Conservation (phyloP, 257 asterid species). For the Nicotiana knightiana region DNA sequence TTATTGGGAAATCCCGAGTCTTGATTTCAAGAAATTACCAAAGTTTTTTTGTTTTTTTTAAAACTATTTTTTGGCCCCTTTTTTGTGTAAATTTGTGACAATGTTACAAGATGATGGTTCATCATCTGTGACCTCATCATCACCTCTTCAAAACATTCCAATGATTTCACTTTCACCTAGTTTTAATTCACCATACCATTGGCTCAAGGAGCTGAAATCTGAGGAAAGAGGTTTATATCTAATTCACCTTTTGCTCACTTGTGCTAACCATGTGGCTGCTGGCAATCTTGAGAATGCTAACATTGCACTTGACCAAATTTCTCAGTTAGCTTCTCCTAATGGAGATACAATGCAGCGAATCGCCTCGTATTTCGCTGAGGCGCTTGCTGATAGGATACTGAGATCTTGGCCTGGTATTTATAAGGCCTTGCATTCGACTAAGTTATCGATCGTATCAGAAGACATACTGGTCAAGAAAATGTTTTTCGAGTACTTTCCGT, state of each 20-base stretch:
- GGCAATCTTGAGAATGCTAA: constrained; percentile 85
- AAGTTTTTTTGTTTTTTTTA: too few relatives aligned
- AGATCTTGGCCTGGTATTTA: constrained; percentile 85
- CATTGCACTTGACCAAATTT: constrained; percentile 83
- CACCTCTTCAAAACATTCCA: constrained; percentile 5
- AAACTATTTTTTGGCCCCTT: neutral
- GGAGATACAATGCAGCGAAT: constrained; percentile 97
- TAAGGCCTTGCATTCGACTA: constrained; percentile 64
- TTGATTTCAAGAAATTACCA: neutral
- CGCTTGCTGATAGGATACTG: constrained; percentile 78
- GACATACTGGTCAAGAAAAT: constrained; percentile 57
- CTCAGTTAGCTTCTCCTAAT: constrained; percentile 73
- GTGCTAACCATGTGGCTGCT: constrained; percentile 76
- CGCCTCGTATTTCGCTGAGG: constrained; percentile 82
- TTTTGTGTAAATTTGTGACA: neutral
- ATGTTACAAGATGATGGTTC: constrained; percentile 16
- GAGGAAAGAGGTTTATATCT: constrained; percentile 87
- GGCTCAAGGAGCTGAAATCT: constrained; percentile 77
- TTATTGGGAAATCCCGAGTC: neutral
- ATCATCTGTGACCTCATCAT: constrained; percentile 16
- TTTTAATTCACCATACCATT: constrained; percentile 58
- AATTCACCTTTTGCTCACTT: constrained; percentile 72
- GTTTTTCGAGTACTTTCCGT: constrained; percentile 79
- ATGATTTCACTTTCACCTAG: constrained; percentile 11
- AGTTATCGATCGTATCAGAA: constrained; percentile 41